phyloP scores from a whole-genome alignment of 805 yeast species.

The Candida qinlingensis region DNA sequence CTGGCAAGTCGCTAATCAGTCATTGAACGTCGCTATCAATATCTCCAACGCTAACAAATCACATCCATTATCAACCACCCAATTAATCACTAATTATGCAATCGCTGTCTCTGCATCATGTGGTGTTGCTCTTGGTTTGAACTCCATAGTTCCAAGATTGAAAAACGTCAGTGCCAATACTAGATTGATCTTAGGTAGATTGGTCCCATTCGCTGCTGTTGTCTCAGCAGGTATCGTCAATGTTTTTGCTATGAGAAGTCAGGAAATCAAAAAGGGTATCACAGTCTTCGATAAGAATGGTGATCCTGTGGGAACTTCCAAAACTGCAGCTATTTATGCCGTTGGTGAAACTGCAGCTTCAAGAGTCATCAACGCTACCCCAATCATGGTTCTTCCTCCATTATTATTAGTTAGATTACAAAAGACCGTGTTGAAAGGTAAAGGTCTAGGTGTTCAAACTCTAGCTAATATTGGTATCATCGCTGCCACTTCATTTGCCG shows the following conservation, averaged over 20 bases:
- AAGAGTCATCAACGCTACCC: slow-evolving; percentile 93
- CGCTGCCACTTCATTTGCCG: slow-evolving; percentile 78
- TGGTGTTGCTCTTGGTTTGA: slow-evolving; percentile 90
- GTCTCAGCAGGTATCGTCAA: slow-evolving; percentile 95
- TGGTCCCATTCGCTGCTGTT: slow-evolving; percentile 98
- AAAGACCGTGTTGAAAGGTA: slow-evolving; percentile 60
- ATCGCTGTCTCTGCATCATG: slow-evolving; percentile 94
- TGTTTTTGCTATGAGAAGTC: slow-evolving; percentile 94
- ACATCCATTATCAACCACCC: slow-evolving; percentile 77
- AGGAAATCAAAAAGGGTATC: slow-evolving; percentile 85
- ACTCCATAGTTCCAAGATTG: slow-evolving; percentile 83
- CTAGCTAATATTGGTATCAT: slow-evolving; percentile 80
- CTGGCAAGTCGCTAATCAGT: slow-evolving; percentile 98
- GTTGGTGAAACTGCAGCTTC: slow-evolving; percentile 97
- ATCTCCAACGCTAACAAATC: slow-evolving; percentile 95
- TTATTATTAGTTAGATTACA: slow-evolving; percentile 75
- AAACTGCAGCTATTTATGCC: slow-evolving; percentile 84
- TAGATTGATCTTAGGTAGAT: slow-evolving; percentile 66
- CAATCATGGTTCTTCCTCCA: slow-evolving; percentile 96
- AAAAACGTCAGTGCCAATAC: slow-evolving; percentile 66
- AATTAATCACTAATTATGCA: slow-evolving; percentile 72
- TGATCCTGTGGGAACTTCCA: slow-evolving; percentile 66
- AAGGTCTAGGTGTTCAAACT: slow-evolving; percentile 59
- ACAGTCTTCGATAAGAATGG: slow-evolving; percentile 63
- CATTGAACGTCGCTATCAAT: slow-evolving; percentile 93